These are phyloP conservation scores for Arabidopsis suecica DNA, from an alignment of 345 rosid genomes.

Conservation along the genomic window DNA sequence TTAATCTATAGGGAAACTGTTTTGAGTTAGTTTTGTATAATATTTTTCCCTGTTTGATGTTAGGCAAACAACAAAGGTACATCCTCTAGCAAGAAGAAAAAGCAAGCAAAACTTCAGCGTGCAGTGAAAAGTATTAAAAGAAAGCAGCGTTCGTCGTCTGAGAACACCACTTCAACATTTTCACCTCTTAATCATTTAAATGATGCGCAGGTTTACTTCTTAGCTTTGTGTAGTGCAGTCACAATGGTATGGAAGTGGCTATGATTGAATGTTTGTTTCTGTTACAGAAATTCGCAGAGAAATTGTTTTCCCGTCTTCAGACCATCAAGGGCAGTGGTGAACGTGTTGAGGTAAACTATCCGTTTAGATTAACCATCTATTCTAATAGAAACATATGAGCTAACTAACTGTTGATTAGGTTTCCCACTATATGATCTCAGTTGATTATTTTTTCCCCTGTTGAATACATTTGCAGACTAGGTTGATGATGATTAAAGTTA, in stretches of 20 bases:
- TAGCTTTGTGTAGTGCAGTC: constrained; percentile 18
- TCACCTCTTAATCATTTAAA: constrained; percentile 88
- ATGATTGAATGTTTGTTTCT: constrained; percentile 3
- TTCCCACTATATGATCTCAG: background rate
- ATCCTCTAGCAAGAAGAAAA: constrained; percentile 87
- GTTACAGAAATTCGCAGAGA: constrained; percentile 86
- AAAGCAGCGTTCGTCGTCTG: constrained; percentile 72
- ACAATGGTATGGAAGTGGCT: constrained; percentile 2
- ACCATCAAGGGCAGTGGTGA: constrained; percentile 64
- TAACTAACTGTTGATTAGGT: constrained; percentile 3
- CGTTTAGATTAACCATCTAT: background rate
- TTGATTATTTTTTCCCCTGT: background rate
- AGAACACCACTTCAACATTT: constrained; percentile 54
- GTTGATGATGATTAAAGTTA: constrained; percentile 91
- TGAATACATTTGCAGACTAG: constrained; percentile 64
- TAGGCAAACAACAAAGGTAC: constrained; percentile 90
- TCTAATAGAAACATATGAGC: constrained; percentile 4
- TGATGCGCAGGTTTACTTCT: constrained; percentile 74
- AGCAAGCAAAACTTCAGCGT: constrained; percentile 93
- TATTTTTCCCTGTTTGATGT: constrained; percentile 23
- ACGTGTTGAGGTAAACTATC: constrained; percentile 70
- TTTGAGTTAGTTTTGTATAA: constrained; percentile 23
- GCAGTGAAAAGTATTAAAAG: constrained; percentile 78
- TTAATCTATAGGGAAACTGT: background rate
- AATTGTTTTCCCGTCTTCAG: constrained; percentile 83